Evolutionary conservation across 768 basidiomycete species (phyloP), one percentile per base, ranked within the genome.

Genomic region (Dacryopinax primogenitus): DNA sequence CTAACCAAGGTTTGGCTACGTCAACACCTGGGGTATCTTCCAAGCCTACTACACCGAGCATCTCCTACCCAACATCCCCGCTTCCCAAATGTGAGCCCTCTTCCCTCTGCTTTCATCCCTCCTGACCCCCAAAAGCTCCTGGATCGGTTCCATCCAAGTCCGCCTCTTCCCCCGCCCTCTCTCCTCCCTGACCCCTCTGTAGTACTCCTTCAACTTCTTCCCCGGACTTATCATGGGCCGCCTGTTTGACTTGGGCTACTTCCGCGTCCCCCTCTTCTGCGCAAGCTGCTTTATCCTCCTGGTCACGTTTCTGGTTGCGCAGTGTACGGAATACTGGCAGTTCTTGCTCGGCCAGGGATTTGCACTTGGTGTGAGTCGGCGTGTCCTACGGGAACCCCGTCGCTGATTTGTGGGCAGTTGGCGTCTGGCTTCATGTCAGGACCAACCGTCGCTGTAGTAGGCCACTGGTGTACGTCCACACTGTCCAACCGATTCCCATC

Each of bases 71-170:
- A 68, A 78, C 32, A 77, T 78, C 0, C 78, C 81, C 3, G 79
- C 86, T 2, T 89, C 87, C 13, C 79, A 73, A n/a, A 88, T 88
- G 86, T 86, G 71, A 66, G 81, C 13, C 16, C 2, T 18, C 2
- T 0, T 33, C 13, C 39, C 12, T n/a, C 51, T 21, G 67, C 67
- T 45, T 63, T 66, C 68, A 65, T 72, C 71, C 15, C 68, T 69
- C 67, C 36, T n/a, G 15, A 6, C 32, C 62, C 66, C 21, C 33
- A n/a, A 3, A 66, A 88, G 87, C 47, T 82, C 87, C 44, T 90
- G 87, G 88, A 90, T 90, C 34, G 88, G 88, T 3, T 90, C 88
- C 0, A 75, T 85, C 26, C 87, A 88, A 76, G 87, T 84, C 51
- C 1, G 69, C 66, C 23, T 66, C 33, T 13, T 6, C 28, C 62